Percentiles rank a stretch among this genome's conserved stretches.
Conservation (phyloP, 768 basidiomycete species). For the Suillus sp. region DNA sequence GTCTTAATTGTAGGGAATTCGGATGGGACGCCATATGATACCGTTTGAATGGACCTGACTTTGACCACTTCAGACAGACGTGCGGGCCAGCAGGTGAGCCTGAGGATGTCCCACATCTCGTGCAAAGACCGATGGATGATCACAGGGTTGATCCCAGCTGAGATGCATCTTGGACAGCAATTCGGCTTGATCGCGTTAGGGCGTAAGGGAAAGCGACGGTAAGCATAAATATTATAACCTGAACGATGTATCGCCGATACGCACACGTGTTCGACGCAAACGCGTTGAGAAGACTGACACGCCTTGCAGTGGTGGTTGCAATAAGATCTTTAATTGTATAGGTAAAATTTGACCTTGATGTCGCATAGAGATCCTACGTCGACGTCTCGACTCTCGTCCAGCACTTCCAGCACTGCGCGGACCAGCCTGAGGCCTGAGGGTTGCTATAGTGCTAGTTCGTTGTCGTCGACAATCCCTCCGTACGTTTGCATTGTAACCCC, state of each 20-base stretch:
- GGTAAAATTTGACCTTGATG: slow-evolving; percentile 65
- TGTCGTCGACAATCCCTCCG: too few relatives aligned
- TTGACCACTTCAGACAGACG: slow-evolving; percentile 81
- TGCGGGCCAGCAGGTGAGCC: slow-evolving; percentile 78
- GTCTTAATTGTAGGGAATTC: slow-evolving; percentile 39
- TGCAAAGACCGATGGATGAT: slow-evolving; percentile 86
- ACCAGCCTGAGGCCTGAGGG: too few relatives aligned
- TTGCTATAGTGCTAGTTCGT: too few relatives aligned
- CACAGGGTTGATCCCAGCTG: slow-evolving; percentile 73
- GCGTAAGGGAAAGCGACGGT: slow-evolving; percentile 78
- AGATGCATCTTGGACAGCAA: slow-evolving; percentile 84
- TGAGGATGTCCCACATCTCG: slow-evolving; percentile 76
- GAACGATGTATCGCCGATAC: slow-evolving; percentile 24
- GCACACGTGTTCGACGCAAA: slow-evolving; percentile 97
- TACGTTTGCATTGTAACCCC: slow-evolving; percentile 2
- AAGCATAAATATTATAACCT: slow-evolving; percentile 32
- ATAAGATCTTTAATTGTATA: slow-evolving; percentile 3
- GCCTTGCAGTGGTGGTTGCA: slow-evolving; percentile 66
- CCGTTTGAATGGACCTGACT: too few relatives aligned
- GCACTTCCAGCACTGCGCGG: too few relatives aligned
- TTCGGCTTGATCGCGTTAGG: slow-evolving; percentile 84
- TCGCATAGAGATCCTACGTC: slow-evolving; percentile 62
- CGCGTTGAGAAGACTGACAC: slow-evolving; percentile 93
- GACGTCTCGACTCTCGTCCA: too few relatives aligned
- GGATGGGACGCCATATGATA: background rate